Percentiles rank a stretch among this genome's conserved stretches.
These are phyloP conservation scores for Pythium apleroticum DNA, from an alignment of 352 stramenopile species.

Conservation along the genomic window DNA sequence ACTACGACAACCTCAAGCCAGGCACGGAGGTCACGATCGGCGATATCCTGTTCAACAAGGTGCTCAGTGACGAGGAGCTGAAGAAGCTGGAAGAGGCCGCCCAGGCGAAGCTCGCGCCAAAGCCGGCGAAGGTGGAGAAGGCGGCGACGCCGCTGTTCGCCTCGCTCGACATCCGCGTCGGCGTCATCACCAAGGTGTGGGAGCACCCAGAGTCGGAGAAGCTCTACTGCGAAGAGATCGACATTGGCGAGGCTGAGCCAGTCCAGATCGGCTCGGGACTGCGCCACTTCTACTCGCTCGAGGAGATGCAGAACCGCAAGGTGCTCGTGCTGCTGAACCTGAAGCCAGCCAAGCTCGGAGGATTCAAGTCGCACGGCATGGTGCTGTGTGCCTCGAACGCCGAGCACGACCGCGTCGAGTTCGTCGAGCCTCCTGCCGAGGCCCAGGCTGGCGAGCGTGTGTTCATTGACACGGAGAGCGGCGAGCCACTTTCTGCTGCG, in stretches of 20 bases:
- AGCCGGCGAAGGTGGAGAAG: constrained; percentile 51
- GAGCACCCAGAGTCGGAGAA: constrained; percentile 90
- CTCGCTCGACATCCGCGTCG: constrained; percentile 80
- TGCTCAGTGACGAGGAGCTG: constrained; percentile 77
- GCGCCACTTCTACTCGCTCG: constrained; percentile 92
- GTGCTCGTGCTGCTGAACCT: constrained; percentile 98
- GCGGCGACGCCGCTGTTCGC: constrained; percentile 62
- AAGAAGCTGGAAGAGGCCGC: constrained; percentile 56
- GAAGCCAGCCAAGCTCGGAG: constrained; percentile 96
- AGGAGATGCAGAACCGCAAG: constrained; percentile 94
- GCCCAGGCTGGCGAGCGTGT: constrained; percentile 93
- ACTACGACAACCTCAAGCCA: constrained; percentile 91
- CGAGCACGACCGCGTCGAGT: constrained; percentile 91
- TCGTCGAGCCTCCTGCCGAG: constrained; percentile 93
- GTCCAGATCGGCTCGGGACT: constrained; percentile 96
- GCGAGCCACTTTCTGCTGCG: constrained; percentile 69
- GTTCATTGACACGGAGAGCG: constrained; percentile 72
- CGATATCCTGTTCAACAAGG: constrained; percentile 95
- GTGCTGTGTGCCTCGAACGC: constrained; percentile 93
- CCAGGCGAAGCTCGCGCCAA: constrained; percentile 41
- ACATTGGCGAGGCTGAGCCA: constrained; percentile 93
- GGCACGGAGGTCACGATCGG: constrained; percentile 91
- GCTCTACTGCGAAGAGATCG: constrained; percentile 99
- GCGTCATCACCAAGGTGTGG: constrained; percentile 80
- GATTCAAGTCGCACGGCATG: constrained; percentile 97